phyloP scores from a whole-genome alignment of 257 asterid species.

The Misopates orontium region DNA sequence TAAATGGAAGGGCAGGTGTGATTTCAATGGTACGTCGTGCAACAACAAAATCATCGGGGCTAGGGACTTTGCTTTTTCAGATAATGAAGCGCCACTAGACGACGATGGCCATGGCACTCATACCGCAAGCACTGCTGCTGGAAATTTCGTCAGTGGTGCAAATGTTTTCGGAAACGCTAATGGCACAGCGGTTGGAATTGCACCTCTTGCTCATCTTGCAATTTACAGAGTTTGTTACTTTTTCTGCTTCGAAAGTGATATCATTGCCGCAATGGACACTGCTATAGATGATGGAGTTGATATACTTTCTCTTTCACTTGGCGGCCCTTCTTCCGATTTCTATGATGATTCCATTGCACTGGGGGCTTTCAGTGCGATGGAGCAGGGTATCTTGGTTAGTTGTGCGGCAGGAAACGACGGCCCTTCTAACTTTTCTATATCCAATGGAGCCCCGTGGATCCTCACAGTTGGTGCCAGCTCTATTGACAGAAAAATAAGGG shows the following conservation, averaged over 20 bases:
- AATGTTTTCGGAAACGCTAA: slow-evolving; percentile 48
- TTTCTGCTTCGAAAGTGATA: slow-evolving; percentile 32
- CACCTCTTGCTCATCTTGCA: slow-evolving; percentile 62
- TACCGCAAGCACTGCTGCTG: slow-evolving; percentile 55
- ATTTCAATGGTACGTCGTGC: slow-evolving; percentile 28
- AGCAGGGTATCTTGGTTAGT: slow-evolving; percentile 52
- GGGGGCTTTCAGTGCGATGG: slow-evolving; percentile 44
- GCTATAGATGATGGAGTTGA: slow-evolving; percentile 52
- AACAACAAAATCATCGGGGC: slow-evolving; percentile 64
- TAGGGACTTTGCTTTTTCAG: slow-evolving; percentile 13
- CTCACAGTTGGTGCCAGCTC: slow-evolving; percentile 61
- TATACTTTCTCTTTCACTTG: slow-evolving; percentile 41
- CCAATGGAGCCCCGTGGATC: slow-evolving; percentile 48
- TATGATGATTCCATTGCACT: slow-evolving; percentile 29
- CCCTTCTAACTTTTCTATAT: background rate
- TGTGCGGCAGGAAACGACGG: slow-evolving; percentile 38
- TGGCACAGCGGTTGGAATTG: slow-evolving; percentile 55
- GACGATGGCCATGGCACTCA: slow-evolving; percentile 53
- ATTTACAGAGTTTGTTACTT: slow-evolving; percentile 39
- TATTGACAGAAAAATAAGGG: slow-evolving; percentile 36
- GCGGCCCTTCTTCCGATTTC: background rate
- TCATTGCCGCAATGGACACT: slow-evolving; percentile 48
- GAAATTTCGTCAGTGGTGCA: slow-evolving; percentile 46
- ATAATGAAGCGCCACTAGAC: slow-evolving; percentile 27
- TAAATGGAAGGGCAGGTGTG: slow-evolving; percentile 52